Conservation (phyloP, 192 early-diverging fungal species). For the Coemansia sp. region DNA sequence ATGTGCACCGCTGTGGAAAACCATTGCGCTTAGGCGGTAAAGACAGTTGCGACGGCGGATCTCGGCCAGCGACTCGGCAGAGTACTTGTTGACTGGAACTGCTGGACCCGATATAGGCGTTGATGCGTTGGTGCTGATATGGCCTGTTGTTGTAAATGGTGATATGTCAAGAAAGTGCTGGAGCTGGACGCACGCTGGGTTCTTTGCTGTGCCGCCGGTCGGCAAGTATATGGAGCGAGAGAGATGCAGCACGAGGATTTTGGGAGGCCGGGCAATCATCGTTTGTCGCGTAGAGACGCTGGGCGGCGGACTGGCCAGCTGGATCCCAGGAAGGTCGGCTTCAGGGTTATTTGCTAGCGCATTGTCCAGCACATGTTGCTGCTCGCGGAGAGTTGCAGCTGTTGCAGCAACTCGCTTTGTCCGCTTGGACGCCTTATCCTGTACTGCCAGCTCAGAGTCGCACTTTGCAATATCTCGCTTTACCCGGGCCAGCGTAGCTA, state of each 20-base stretch:
- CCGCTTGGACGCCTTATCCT: slow-evolving; percentile 15
- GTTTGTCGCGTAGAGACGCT: slow-evolving; percentile 70
- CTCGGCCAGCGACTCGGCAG: slow-evolving; percentile 11
- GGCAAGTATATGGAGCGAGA: slow-evolving; percentile 79
- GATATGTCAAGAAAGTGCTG: slow-evolving; percentile 72
- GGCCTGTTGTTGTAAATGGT: slow-evolving; percentile 71
- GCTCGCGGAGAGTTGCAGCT: slow-evolving; percentile 11
- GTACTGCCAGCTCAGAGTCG: slow-evolving; percentile 8
- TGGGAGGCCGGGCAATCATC: slow-evolving; percentile 84
- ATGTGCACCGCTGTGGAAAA: slow-evolving; percentile 84
- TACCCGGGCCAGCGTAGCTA: slow-evolving; percentile 42
- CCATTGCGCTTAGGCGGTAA: slow-evolving; percentile 76
- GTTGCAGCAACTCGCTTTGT: slow-evolving; percentile 9
- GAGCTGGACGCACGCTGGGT: slow-evolving; percentile 72
- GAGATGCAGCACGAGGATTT: slow-evolving; percentile 79
- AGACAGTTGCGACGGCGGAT: slow-evolving; percentile 40
- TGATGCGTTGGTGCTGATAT: slow-evolving; percentile 59
- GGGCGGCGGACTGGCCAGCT: slow-evolving; percentile 24
- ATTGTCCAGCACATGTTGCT: slow-evolving; percentile 20
- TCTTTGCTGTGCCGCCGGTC: slow-evolving; percentile 71
- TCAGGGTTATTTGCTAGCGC: slow-evolving; percentile 41
- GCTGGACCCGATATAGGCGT: slow-evolving; percentile 46
- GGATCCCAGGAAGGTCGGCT: slow-evolving; percentile 33
- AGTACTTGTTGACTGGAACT: background rate
- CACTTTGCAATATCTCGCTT: slow-evolving; percentile 10